Evolutionary conservation across 306 rosid species (phyloP).

Genomic region (Adenanthera pavonina): DNA sequence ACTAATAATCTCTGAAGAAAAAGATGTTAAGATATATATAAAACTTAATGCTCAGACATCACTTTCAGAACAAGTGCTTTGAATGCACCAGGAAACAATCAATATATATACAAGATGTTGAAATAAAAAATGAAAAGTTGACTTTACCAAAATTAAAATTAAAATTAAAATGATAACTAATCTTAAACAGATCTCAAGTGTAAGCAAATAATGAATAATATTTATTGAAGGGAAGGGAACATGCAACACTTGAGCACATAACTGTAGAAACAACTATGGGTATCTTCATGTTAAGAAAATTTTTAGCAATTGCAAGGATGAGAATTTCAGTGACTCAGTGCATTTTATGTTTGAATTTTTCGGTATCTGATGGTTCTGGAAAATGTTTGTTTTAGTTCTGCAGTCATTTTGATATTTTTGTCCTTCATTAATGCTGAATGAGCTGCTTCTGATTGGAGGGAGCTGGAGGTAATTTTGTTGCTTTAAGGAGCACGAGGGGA

Average conservation of each 20-base stretch:
- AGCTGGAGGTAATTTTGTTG: background rate
- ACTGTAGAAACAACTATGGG: background rate
- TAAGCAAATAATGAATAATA: background rate
- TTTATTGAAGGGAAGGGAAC: background rate
- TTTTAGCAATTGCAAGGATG: background rate
- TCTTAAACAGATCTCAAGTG: background rate
- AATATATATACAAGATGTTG: background rate
- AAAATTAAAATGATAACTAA: background rate
- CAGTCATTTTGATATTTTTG: background rate
- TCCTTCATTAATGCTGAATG: background rate
- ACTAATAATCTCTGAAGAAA: background rate
- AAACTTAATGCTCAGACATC: slow-evolving; percentile 14
- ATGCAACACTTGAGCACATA: background rate
- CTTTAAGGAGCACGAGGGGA: background rate
- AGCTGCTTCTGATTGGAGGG: background rate
- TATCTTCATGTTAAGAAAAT: background rate
- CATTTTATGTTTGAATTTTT: background rate
- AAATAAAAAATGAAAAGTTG: background rate
- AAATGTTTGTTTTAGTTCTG: background rate
- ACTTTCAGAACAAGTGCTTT: background rate
- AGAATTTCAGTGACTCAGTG: background rate
- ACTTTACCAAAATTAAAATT: background rate
- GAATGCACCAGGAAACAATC: slow-evolving; percentile 4
- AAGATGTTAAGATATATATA: slow-evolving; percentile 9
- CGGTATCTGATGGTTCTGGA: background rate